These are phyloP conservation scores for Nicotiana attenuata DNA, from an alignment of 257 asterid genomes.

Conservation along the genomic window DNA sequence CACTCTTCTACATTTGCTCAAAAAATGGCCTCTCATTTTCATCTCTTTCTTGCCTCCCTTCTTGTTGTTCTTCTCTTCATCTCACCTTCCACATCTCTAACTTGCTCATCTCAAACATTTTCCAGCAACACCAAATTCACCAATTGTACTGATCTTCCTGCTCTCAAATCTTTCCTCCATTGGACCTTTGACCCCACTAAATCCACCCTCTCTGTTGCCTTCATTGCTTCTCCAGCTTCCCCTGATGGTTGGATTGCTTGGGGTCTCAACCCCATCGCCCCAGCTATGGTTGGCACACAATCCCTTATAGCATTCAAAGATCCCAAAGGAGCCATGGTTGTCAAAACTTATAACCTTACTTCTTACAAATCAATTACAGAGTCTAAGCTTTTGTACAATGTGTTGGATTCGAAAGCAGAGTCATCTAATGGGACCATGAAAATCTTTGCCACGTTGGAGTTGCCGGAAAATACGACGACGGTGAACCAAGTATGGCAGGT, in stretches of 20 bases:
- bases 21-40: slow-evolving; percentile 31
- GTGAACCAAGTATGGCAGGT: slow-evolving; percentile 76
- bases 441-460: slow-evolving; percentile 46
- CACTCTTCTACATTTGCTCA: not conserved
- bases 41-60: slow-evolving; percentile 11
- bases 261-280: slow-evolving; percentile 58
- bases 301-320: slow-evolving; percentile 46
- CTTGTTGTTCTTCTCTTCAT: slow-evolving; percentile 25
- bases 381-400: slow-evolving; percentile 35
- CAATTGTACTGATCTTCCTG: slow-evolving; percentile 55
- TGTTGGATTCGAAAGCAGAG: slow-evolving; percentile 38
- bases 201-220: slow-evolving; percentile 52
- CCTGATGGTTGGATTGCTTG: slow-evolving; percentile 71
- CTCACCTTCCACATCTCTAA: slow-evolving; percentile 42
- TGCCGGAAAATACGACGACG: slow-evolving; percentile 34
- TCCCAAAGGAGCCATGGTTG: slow-evolving; percentile 40
- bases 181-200: slow-evolving; percentile 42
- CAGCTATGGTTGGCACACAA: slow-evolving; percentile 66
- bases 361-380: slow-evolving; percentile 33
- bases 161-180: slow-evolving; percentile 65
- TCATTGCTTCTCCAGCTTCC: slow-evolving; percentile 51
- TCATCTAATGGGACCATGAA: slow-evolving; percentile 31
- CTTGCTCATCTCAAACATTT: slow-evolving; percentile 41
- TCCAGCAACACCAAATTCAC: slow-evolving; percentile 25
- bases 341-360: slow-evolving; percentile 47